Percentiles rank a stretch among this genome's conserved stretches.
phyloP scores from a whole-genome alignment of 331 rosid genomes.

The Spiraea crenata region DNA sequence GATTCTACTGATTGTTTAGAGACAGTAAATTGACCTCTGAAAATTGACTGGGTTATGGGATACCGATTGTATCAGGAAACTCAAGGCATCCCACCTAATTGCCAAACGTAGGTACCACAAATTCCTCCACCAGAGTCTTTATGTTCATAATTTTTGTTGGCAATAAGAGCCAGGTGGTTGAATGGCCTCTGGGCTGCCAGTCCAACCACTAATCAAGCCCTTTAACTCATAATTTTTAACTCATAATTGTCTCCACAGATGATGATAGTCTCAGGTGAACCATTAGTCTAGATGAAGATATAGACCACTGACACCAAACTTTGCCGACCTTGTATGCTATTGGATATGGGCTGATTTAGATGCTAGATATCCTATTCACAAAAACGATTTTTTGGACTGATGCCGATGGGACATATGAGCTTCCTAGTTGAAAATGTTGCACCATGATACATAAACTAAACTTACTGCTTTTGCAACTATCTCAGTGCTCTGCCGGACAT shows the following conservation, averaged over 20 bases:
- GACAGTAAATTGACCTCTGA: background rate
- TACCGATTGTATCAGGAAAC: background rate
- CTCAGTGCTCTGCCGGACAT: conserved; percentile 61
- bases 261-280: conserved; percentile 6
- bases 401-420: background rate
- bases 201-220: conserved; percentile 3
- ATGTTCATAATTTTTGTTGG: background rate
- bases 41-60: background rate
- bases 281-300: background rate
- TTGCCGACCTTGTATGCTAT: background rate
- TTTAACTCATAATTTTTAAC: background rate
- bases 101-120: background rate
- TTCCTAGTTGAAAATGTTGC: too few species aligned
- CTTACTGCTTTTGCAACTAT: conserved; percentile 90
- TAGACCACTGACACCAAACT: background rate
- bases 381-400: too few species aligned
- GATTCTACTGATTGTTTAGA: too few species aligned
- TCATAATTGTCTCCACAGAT: background rate
- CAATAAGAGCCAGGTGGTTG: background rate
- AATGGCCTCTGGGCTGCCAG: background rate
- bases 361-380: too few species aligned
- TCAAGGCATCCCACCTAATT: background rate
- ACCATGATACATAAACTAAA: conserved; percentile 3
- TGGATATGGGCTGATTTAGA: conserved; percentile 8
- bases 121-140: background rate